A percentile compares a stretch with the other conserved stretches of the same genome.
Conservation (phyloP, 441 rosid genomes). For the Macaranga tanarius region DNA sequence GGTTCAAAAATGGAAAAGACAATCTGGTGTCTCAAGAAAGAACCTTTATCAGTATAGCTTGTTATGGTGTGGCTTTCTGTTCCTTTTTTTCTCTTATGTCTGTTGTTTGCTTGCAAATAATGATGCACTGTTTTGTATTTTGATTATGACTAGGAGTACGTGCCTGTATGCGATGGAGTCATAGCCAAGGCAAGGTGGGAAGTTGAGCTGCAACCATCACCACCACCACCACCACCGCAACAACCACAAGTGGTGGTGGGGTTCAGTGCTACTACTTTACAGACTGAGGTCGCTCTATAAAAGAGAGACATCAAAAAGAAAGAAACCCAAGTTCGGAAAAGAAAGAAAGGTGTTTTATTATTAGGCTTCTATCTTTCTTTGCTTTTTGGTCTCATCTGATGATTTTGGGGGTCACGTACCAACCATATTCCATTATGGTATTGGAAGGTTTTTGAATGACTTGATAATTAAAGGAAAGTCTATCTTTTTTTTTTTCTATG, state of each 20-base stretch:
- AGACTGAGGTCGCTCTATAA: slow-evolving; percentile 65
- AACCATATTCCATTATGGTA: slow-evolving; percentile 28
- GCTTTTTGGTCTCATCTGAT: slow-evolving; percentile 12
- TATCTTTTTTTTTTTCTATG: slow-evolving; percentile 16
- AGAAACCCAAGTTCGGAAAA: background rate
- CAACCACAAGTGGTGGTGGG: slow-evolving; percentile 55
- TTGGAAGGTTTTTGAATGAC: slow-evolving; percentile 33
- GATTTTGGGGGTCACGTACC: slow-evolving; percentile 34
- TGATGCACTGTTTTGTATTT: slow-evolving; percentile 19
- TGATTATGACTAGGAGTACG: slow-evolving; percentile 57
- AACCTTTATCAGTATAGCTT: slow-evolving; percentile 18
- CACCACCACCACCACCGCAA: slow-evolving; percentile 32
- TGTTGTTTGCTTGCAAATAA: slow-evolving; percentile 27
- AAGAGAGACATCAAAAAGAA: slow-evolving; percentile 25
- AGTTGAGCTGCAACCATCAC: slow-evolving; percentile 45
- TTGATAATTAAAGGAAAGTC: slow-evolving; percentile 20
- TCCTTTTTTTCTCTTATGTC: background rate
- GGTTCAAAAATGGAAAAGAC: slow-evolving; percentile 28
- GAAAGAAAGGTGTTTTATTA: slow-evolving; percentile 12
- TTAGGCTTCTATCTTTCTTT: slow-evolving; percentile 9
- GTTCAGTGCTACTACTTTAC: slow-evolving; percentile 52
- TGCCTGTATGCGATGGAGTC: slow-evolving; percentile 77
- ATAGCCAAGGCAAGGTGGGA: slow-evolving; percentile 86
- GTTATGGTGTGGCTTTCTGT: slow-evolving; percentile 6
- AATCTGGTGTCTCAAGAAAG: slow-evolving; percentile 21